These are phyloP conservation scores for Hymenoscyphus fraxineus DNA, from an alignment of 2,329 filamentous ascomycete species.

Conservation along the genomic window DNA sequence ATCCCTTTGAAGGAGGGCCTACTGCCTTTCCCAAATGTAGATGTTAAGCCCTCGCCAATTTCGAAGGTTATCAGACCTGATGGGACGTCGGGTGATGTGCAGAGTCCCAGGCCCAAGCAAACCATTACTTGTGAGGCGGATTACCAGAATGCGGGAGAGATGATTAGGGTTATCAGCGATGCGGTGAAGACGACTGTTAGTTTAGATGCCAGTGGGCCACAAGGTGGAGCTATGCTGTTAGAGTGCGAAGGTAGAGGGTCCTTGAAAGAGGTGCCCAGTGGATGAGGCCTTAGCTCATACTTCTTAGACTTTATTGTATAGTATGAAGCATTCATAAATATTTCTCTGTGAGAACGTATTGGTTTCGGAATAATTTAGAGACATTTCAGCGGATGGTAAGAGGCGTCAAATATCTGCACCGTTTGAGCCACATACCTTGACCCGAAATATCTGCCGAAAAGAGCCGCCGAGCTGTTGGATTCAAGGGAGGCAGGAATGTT, in stretches of 20 bases:
- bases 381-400: neutral
- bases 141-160: constrained; percentile 72
- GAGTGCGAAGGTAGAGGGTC: constrained; percentile 49
- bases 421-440: neutral
- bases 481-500: neutral
- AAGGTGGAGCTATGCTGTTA: constrained; percentile 63
- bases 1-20: constrained; percentile 77
- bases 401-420: neutral
- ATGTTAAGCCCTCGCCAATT: constrained; percentile 62
- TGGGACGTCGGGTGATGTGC: constrained; percentile 17
- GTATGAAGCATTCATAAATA: neutral
- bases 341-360: neutral
- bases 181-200: constrained; percentile 69
- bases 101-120: constrained; percentile 23
- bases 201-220: constrained; percentile 62
- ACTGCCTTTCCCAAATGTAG: constrained; percentile 72
- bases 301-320: neutral
- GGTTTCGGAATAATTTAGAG: neutral
- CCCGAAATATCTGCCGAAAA: neutral
- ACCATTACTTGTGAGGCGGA: constrained; percentile 69
- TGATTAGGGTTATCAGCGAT: constrained; percentile 70
- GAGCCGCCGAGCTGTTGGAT: neutral
- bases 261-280: neutral
- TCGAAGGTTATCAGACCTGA: constrained; percentile 23
- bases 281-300: neutral